These are phyloP conservation scores for Coelastrella sp. DNA, from an alignment of 139 green algal genomes.

Conservation along the genomic window DNA sequence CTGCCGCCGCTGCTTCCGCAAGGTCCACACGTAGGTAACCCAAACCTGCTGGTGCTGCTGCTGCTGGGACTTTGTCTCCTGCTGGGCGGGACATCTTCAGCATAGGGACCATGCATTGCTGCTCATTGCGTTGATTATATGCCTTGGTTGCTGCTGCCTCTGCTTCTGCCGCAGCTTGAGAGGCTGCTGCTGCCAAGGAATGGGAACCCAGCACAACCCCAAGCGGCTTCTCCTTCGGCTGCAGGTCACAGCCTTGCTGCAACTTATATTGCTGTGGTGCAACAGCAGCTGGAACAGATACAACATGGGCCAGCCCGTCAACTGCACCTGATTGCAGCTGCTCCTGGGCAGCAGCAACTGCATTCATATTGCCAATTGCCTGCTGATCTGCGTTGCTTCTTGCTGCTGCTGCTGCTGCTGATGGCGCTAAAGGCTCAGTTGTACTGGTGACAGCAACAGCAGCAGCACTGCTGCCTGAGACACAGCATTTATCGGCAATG, in stretches of 20 bases:
- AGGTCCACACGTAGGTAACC: not conserved
- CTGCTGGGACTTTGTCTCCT: no score
- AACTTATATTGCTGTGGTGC: not conserved
- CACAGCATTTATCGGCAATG: no score
- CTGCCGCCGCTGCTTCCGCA: constrained; percentile 20
- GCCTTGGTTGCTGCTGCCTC: constrained; percentile 7
- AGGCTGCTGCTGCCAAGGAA: not conserved
- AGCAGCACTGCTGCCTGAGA: no score
- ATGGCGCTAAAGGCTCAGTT: no score
- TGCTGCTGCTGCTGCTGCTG: not conserved
- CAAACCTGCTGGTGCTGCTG: not conserved
- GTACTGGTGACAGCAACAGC: no score
- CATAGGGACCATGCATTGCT: no score
- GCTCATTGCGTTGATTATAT: not conserved
- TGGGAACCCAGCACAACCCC: not conserved
- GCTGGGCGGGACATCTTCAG: no score
- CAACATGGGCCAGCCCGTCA: not conserved
- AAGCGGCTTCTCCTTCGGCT: not conserved
- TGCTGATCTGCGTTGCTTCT: no score
- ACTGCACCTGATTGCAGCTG: constrained; percentile 1
- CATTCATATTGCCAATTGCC: no score
- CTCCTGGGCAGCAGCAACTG: not conserved
- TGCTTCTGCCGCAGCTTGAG: constrained; percentile 11
- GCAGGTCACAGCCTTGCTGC: not conserved
- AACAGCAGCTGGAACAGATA: not conserved